Percentiles rank a stretch among this genome's conserved stretches.
Evolutionary conservation across 2,329 filamentous ascomycete genomes (phyloP).

Genomic region (Sclerotinia nivalis): DNA sequence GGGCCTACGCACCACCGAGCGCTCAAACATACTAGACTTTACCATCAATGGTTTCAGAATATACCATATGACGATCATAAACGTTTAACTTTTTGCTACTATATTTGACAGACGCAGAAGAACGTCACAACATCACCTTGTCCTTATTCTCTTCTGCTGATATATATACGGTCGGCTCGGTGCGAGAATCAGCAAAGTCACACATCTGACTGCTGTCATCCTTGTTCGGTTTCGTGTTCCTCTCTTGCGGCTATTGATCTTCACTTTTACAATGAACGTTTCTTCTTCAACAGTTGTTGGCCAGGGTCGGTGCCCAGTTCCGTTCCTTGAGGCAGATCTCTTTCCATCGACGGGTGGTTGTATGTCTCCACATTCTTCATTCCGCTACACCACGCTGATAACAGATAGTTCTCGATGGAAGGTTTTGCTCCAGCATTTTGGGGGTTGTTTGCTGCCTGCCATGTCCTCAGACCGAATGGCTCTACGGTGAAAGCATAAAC

Average conservation of each 20-base stretch:
- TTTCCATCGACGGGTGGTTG: slow-evolving; percentile 66
- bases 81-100: slow-evolving; percentile 2
- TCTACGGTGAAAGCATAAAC: slow-evolving; percentile 61
- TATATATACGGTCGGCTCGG: not conserved
- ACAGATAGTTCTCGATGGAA: slow-evolving; percentile 51
- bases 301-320: slow-evolving; percentile 55
- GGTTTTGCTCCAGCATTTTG: slow-evolving; percentile 57
- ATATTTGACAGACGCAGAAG: slow-evolving; percentile 5
- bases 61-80: slow-evolving; percentile 8
- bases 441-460: slow-evolving; percentile 78
- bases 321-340: slow-evolving; percentile 65
- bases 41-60: slow-evolving; percentile 9
- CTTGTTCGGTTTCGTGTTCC: slow-evolving; percentile 7
- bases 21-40: slow-evolving; percentile 23
- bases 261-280: slow-evolving; percentile 22
- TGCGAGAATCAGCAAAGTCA: slow-evolving; percentile 1
- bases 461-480: slow-evolving; percentile 82
- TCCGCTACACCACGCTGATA: not conserved
- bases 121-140: slow-evolving; percentile 8
- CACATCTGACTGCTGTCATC: slow-evolving; percentile 13
- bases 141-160: slow-evolving; percentile 5
- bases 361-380: slow-evolving; percentile 46
- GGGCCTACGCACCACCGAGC: slow-evolving; percentile 29
- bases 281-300: slow-evolving; percentile 24
- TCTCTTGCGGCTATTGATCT: slow-evolving; percentile 6